phyloP scores from a whole-genome alignment of 2,329 filamentous ascomycete species.

The Proliferodiscus dingleyae region DNA sequence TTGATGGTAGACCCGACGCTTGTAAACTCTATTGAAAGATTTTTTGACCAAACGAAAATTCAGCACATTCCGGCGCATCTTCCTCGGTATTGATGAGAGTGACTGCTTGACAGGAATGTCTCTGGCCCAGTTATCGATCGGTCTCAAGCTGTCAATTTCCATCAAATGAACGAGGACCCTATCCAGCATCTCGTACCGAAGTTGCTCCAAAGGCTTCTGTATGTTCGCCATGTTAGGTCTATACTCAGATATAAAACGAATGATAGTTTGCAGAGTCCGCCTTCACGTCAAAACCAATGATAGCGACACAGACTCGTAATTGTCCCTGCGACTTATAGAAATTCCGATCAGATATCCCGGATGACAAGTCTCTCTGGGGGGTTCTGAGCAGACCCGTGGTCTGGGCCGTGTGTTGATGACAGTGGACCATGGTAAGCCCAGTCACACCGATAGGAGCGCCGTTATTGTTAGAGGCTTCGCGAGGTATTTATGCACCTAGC shows the following conservation, averaged over 20 bases:
- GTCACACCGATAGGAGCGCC: background rate
- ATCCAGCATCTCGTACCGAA: background rate
- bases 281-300: background rate
- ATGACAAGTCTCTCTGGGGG: background rate
- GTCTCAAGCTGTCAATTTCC: background rate
- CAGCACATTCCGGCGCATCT: background rate
- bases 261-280: background rate
- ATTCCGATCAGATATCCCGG: background rate
- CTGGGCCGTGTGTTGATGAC: background rate
- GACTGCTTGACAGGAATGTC: background rate
- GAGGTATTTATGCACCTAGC: slow-evolving; percentile 8
- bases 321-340: background rate
- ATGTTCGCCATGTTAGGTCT: background rate
- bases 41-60: background rate
- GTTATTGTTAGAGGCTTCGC: background rate
- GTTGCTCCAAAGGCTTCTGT: background rate
- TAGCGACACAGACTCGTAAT: background rate
- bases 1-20: background rate
- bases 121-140: background rate
- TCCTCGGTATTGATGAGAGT: background rate
- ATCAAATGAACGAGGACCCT: background rate
- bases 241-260: background rate
- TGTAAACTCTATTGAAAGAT: background rate
- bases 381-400: background rate
- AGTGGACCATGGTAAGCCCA: slow-evolving; percentile 1